These are phyloP conservation scores for Fusarium cicatricum DNA, from an alignment of 2,329 filamentous ascomycete genomes.

Conservation along the genomic window DNA sequence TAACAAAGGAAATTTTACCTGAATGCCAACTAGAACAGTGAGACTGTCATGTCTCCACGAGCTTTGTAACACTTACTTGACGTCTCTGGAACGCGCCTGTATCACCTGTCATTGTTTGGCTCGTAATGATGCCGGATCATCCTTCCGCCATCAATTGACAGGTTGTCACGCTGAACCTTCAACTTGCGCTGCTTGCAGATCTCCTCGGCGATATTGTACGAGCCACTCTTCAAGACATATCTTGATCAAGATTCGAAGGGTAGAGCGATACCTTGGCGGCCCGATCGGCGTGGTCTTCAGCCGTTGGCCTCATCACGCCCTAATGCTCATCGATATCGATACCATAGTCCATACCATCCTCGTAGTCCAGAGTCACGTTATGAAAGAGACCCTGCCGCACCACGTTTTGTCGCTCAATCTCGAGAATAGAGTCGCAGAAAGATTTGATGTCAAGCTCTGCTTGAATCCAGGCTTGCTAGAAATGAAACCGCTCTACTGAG, in stretches of 20 bases:
- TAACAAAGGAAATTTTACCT: no score
- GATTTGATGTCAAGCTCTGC: conserved; percentile 73
- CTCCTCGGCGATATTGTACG: conserved; percentile 76
- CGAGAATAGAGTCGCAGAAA: conserved; percentile 73
- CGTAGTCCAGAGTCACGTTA: conserved; percentile 70
- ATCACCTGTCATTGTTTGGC: conserved; percentile 89
- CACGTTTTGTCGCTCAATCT: conserved; percentile 72
- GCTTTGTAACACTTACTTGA: neutral
- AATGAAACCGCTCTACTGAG: conserved; percentile 88
- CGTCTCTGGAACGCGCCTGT: conserved; percentile 86
- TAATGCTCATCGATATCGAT: conserved; percentile 85
- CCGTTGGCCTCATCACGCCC: conserved; percentile 70
- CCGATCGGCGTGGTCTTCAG: conserved; percentile 65
- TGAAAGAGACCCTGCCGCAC: conserved; percentile 67
- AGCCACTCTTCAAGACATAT: conserved; percentile 85
- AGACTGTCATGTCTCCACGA: no score
- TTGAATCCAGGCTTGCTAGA: conserved; percentile 90
- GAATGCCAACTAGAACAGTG: no score
- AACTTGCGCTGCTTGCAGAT: conserved; percentile 86
- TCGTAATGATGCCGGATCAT: conserved; percentile 99
- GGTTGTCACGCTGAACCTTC: conserved; percentile 73
- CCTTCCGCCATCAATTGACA: conserved; percentile 66
- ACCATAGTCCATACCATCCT: conserved; percentile 72
- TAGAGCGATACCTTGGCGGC: conserved; percentile 85
- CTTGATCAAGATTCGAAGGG: conserved; percentile 78